Conservation (phyloP, 129 eudicot species). For the Flaveria trinervia region DNA sequence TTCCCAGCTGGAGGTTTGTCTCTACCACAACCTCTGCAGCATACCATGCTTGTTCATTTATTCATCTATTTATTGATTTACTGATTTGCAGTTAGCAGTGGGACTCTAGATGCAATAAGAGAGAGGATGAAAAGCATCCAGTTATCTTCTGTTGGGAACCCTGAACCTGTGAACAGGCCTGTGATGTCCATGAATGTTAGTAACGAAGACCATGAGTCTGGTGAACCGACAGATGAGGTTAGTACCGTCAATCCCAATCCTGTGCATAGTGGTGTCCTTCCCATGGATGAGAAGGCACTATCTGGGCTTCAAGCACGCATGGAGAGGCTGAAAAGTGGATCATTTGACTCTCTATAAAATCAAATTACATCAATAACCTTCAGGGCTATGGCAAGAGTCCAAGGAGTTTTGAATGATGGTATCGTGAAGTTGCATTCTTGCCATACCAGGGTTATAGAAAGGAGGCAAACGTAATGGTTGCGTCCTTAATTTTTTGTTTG, state of each 20-base stretch:
- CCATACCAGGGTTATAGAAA: slow-evolving; percentile 14
- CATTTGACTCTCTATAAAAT: slow-evolving; percentile 63
- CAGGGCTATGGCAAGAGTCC: slow-evolving; percentile 17
- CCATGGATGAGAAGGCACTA: slow-evolving; percentile 97
- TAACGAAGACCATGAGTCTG: slow-evolving; percentile 41
- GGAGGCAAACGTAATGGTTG: slow-evolving; percentile 14
- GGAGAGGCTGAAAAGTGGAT: slow-evolving; percentile 96
- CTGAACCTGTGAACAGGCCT: slow-evolving; percentile 59
- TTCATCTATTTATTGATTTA: not conserved
- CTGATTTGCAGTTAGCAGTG: slow-evolving; percentile 60
- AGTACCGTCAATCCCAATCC: slow-evolving; percentile 24
- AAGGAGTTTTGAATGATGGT: not conserved
- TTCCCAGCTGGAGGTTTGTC: slow-evolving; percentile 71
- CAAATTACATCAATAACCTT: not conserved
- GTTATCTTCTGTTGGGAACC: slow-evolving; percentile 64
- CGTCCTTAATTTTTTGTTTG: slow-evolving; percentile 23
- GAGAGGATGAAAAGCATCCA: slow-evolving; percentile 98
- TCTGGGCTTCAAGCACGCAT: slow-evolving; percentile 98
- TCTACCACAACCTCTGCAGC: slow-evolving; percentile 3
- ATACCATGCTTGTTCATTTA: not conserved
- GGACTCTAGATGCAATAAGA: slow-evolving; percentile 84
- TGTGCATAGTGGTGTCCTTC: slow-evolving; percentile 64
- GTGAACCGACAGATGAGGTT: slow-evolving; percentile 42
- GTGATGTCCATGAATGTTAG: slow-evolving; percentile 56
- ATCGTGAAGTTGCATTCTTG: slow-evolving; percentile 15